phyloP scores from a whole-genome alignment of 2,329 filamentous ascomycete species.

The Passalora sequoiae region DNA sequence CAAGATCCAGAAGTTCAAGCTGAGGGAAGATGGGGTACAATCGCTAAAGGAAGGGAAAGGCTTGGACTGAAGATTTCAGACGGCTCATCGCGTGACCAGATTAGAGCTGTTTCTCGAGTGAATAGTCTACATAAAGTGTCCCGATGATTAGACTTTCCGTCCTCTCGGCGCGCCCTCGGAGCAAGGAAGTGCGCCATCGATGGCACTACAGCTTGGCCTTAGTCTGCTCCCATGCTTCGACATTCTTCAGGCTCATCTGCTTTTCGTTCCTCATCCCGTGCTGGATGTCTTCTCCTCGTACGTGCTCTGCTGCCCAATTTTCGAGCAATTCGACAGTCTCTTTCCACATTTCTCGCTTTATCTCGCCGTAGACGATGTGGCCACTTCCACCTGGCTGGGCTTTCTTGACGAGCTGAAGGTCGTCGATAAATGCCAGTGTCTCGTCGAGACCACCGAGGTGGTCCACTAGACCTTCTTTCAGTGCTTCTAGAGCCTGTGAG shows the following conservation, averaged over 20 bases:
- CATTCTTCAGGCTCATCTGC: constrained; percentile 18
- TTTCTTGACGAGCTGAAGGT: constrained; percentile 57
- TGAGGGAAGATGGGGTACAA: constrained; percentile 61
- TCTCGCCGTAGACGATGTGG: constrained; percentile 61
- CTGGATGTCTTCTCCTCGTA: constrained; percentile 47
- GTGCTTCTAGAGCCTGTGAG: constrained; percentile 54
- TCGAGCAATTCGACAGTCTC: constrained; percentile 58
- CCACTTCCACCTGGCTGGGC: constrained; percentile 38
- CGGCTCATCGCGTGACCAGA: not conserved
- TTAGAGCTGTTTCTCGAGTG: not conserved
- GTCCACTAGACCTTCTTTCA: constrained; percentile 65
- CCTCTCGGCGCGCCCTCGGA: too few species aligned
- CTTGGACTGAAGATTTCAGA: constrained; percentile 11
- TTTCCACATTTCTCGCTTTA: constrained; percentile 73
- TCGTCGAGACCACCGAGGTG: constrained; percentile 61
- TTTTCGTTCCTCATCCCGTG: constrained; percentile 35
- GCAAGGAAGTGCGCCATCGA: too few species aligned
- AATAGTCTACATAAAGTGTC: not conserved
- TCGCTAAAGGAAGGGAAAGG: constrained; percentile 41
- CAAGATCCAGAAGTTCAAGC: constrained; percentile 92
- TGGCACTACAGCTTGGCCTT: constrained; percentile 31
- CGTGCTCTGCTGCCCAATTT: constrained; percentile 43
- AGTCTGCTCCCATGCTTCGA: constrained; percentile 26
- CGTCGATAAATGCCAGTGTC: constrained; percentile 54
- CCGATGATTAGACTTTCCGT: too few species aligned